Conservation (phyloP, 495 filamentous ascomycete species). For the Gamarada debralockiae region DNA sequence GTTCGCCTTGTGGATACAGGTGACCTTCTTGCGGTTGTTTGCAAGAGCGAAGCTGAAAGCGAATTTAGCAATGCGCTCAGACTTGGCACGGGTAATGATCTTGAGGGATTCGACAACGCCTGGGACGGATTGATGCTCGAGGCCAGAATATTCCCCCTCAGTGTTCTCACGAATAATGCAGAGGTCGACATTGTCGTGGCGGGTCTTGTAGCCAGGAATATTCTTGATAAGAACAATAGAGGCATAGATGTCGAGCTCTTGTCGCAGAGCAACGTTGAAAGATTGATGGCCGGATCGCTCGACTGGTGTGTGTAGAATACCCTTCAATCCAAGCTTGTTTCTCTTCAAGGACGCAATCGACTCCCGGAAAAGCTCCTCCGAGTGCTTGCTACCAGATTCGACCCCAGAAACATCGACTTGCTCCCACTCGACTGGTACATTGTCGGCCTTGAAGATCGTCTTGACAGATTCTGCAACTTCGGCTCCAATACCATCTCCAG, state of each 20-base stretch:
- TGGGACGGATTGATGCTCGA: conserved; percentile 96
- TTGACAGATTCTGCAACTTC: conserved; percentile 98
- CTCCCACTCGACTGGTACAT: conserved; percentile 97
- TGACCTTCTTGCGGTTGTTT: conserved; percentile 98
- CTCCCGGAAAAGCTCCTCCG: conserved; percentile 91
- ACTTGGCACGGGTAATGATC: conserved; percentile 98
- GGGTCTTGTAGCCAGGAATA: conserved; percentile 95
- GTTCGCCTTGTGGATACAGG: conserved; percentile 99
- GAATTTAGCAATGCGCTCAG: conserved; percentile 97
- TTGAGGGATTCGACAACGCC: conserved; percentile 99
- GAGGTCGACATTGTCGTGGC: conserved; percentile 93
- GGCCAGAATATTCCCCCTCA: conserved; percentile 97
- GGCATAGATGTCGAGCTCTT: conserved; percentile 99
- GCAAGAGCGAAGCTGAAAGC: conserved; percentile 96
- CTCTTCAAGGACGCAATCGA: conserved; percentile 91
- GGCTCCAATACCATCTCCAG: conserved; percentile 96
- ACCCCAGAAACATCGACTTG: conserved; percentile 95
- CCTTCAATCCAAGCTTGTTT: conserved; percentile 97
- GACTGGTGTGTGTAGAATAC: conserved; percentile 94
- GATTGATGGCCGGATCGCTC: conserved; percentile 97
- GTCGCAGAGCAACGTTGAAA: conserved; percentile 98
- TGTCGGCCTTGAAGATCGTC: conserved; percentile 99
- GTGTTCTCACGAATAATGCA: conserved; percentile 99
- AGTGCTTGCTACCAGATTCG: conserved; percentile 79
- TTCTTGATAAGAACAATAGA: conserved; percentile 98